Evolutionary conservation across 2,329 filamentous ascomycete genomes (phyloP), one percentile per base, ranked within the genome.

Genomic region (Exophiala alcalophila): DNA sequence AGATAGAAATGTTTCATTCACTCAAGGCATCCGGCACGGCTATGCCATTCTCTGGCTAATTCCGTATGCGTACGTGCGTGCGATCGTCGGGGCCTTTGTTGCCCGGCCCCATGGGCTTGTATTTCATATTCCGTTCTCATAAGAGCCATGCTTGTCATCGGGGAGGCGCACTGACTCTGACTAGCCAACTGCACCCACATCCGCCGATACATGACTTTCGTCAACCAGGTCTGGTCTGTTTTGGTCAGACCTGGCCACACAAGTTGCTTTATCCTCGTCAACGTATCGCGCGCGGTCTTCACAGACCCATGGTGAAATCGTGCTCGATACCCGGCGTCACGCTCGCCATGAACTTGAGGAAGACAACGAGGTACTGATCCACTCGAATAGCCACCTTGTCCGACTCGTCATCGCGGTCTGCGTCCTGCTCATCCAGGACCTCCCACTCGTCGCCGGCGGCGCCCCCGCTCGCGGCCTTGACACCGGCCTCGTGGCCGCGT

Each of bases 251-350:
- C 27, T 14, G 27, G 20, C 26, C 9, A 18, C 5, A n/a, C n/a
- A n/a, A n/a, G n/a, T n/a, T n/a, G n/a, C n/a, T n/a, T n/a, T n/a
- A n/a, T n/a, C n/a, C n/a, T n/a, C n/a, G n/a, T n/a, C n/a, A n/a
- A n/a, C n/a, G n/a, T n/a, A n/a, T n/a, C n/a, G n/a, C n/a, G n/a
- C 14, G 8, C 6, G 20, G 4, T 33, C 11, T 11, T 73, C 73
- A 95, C 26, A 95, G 83, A 4, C 88, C 86, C 89, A 96, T 96
- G 1, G 91, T 97, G 65, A 94, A 96, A 64, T 97, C 91, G 65
- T 96, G 88, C 68, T 97, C 91, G 65, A 98, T 97, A 33, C 90
- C 90, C 4, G 92, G 92, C 11, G 91, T 97, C 30, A 98, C 92
- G 58, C 84, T 92, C 23, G 84, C 82, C 72, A 87, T 86, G 65